A percentile compares a stretch with the other conserved stretches of the same genome.
These are phyloP conservation scores for Pythium brachiatum DNA, from an alignment of 352 stramenopile species.

Conservation along the genomic window DNA sequence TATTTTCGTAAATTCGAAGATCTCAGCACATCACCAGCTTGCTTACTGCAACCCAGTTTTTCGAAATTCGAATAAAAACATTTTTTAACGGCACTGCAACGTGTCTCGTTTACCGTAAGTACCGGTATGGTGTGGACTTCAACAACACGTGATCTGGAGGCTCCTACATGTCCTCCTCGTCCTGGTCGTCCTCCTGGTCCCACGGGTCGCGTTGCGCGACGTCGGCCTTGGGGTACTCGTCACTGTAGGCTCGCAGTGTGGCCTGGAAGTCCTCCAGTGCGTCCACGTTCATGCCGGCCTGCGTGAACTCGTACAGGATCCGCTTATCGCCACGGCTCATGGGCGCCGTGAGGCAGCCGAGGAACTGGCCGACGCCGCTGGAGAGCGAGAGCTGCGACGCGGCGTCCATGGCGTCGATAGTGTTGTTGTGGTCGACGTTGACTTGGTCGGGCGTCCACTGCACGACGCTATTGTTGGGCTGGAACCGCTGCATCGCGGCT, in stretches of 20 bases:
- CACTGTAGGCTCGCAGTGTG: constrained; percentile 37
- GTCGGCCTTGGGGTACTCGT: constrained; percentile 35
- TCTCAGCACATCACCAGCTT: background rate
- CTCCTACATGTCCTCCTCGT: constrained; percentile 8
- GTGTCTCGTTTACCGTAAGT: no score
- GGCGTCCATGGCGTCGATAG: constrained; percentile 27
- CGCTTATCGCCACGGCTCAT: constrained; percentile 47
- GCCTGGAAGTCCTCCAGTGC: constrained; percentile 58
- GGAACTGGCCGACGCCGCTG: constrained; percentile 39
- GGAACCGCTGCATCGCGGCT: constrained; percentile 30
- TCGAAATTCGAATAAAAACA: background rate
- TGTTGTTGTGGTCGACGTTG: constrained; percentile 21
- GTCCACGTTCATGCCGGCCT: constrained; percentile 70
- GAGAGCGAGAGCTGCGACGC: constrained; percentile 50
- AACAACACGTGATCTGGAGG: no score
- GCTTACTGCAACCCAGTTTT: no score
- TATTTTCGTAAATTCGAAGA: constrained; percentile 21
- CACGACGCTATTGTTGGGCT: constrained; percentile 29
- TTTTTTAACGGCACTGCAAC: background rate
- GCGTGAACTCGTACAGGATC: constrained; percentile 72
- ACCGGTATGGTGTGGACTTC: no score
- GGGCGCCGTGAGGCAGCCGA: constrained; percentile 37
- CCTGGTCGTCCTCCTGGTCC: constrained; percentile 13
- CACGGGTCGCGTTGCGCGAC: background rate
- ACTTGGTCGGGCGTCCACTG: constrained; percentile 39